Evolutionary conservation across 257 asterid genomes (phyloP).

Genomic region (Linaria vulgaris): DNA sequence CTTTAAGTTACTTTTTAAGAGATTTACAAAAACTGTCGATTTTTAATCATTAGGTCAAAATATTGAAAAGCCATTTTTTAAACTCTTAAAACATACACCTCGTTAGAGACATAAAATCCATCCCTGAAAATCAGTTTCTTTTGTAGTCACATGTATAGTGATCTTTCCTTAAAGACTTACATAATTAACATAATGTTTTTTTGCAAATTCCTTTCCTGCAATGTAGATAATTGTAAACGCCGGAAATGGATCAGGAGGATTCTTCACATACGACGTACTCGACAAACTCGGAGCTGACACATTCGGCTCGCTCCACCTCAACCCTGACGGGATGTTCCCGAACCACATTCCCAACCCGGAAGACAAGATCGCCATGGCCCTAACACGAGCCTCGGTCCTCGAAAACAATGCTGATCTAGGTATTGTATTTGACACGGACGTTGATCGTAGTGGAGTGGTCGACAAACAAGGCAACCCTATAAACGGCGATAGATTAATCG

Average conservation of each 20-base stretch:
- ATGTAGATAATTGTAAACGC: slow-evolving; percentile 89
- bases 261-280: slow-evolving; percentile 86
- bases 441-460: slow-evolving; percentile 85
- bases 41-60: too few species aligned
- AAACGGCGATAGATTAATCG: slow-evolving; percentile 80
- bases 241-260: slow-evolving; percentile 96
- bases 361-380: slow-evolving; percentile 83
- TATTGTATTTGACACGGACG: slow-evolving; percentile 88
- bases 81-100: too few species aligned
- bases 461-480: slow-evolving; percentile 74
- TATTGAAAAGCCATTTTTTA: too few species aligned
- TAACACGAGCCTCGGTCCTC: slow-evolving; percentile 75
- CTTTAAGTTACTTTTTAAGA: too few species aligned
- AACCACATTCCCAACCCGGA: slow-evolving; percentile 96
- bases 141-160: too few species aligned
- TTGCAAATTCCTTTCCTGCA: not conserved
- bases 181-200: not conserved
- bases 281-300: slow-evolving; percentile 97
- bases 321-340: slow-evolving; percentile 96
- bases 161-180: not conserved
- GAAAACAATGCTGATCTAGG: slow-evolving; percentile 75
- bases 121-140: too few species aligned
- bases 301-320: slow-evolving; percentile 82
- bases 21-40: too few species aligned
- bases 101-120: too few species aligned